Evolutionary conservation across 192 early-diverging fungal genomes (phyloP).

Genomic region (Lobosporangium transversale): DNA sequence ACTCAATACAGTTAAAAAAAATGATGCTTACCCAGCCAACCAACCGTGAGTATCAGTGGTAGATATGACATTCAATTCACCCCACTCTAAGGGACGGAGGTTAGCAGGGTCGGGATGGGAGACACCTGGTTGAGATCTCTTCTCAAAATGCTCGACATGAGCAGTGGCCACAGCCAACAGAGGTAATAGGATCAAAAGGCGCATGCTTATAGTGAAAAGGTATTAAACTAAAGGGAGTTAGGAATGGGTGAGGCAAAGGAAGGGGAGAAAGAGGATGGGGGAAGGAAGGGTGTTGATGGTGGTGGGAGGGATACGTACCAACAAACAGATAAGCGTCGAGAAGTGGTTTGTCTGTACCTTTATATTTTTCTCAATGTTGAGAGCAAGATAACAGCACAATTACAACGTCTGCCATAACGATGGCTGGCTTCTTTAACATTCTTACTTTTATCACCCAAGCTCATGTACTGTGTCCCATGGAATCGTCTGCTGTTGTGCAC

Average conservation of each 20-base stretch:
- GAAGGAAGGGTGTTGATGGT: constrained; percentile 4
- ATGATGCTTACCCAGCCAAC: constrained; percentile 31
- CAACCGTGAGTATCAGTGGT: constrained; percentile 53
- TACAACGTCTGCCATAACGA: not conserved
- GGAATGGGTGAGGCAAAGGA: not conserved
- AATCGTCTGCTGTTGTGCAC: constrained; percentile 9
- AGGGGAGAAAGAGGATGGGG: constrained; percentile 12
- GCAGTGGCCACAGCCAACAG: constrained; percentile 40
- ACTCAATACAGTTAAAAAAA: not conserved
- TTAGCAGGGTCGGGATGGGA: constrained; percentile 79
- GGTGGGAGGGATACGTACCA: not conserved
- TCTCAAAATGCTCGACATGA: constrained; percentile 27
- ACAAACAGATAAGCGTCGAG: too few species aligned
- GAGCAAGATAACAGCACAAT: not conserved
- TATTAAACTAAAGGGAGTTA: not conserved
- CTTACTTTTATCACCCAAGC: not conserved
- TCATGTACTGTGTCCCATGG: not conserved
- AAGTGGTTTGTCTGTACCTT: too few species aligned
- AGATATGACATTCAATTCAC: constrained; percentile 61
- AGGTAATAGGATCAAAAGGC: constrained; percentile 24
- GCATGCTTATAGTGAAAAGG: constrained; percentile 19
- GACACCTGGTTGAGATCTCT: constrained; percentile 68
- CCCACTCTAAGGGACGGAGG: constrained; percentile 64
- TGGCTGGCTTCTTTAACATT: not conserved
- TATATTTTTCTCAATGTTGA: not conserved